phyloP scores from a whole-genome alignment of 2,329 filamentous ascomycete genomes.

The Aureobasidium vineae region DNA sequence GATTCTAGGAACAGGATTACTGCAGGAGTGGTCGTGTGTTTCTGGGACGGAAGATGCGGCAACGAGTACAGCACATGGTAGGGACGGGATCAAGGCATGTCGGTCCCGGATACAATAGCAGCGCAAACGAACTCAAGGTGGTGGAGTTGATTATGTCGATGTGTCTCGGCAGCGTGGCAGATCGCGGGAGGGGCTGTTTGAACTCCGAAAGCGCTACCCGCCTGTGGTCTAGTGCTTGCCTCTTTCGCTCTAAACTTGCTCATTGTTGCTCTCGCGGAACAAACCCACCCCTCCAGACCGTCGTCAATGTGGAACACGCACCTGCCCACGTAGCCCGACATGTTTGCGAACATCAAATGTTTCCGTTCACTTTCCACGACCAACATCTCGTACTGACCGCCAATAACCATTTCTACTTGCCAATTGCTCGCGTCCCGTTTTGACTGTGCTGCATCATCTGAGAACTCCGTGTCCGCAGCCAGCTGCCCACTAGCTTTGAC shows the following conservation, averaged over 20 bases:
- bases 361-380: not conserved
- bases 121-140: slow-evolving; percentile 11
- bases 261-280: not conserved
- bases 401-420: not conserved
- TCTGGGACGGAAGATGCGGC: not conserved
- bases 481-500: not conserved
- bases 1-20: not conserved
- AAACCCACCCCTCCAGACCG: not conserved
- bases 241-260: not conserved
- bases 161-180: not conserved
- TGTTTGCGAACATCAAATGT: not conserved
- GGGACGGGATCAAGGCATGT: slow-evolving; percentile 4
- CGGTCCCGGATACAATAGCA: not conserved
- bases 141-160: not conserved
- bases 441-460: not conserved
- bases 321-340: not conserved
- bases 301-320: slow-evolving; percentile 6
- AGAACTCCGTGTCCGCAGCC: not conserved
- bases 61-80: not conserved
- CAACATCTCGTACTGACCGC: not conserved
- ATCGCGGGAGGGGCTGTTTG: slow-evolving; percentile 4
- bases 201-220: slow-evolving; percentile 10
- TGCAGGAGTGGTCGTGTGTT: not conserved
- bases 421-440: not conserved
- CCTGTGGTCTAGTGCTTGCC: not conserved